phyloP scores from a whole-genome alignment of 2,329 filamentous ascomycete genomes.

The Ascosphaera acerosa region DNA sequence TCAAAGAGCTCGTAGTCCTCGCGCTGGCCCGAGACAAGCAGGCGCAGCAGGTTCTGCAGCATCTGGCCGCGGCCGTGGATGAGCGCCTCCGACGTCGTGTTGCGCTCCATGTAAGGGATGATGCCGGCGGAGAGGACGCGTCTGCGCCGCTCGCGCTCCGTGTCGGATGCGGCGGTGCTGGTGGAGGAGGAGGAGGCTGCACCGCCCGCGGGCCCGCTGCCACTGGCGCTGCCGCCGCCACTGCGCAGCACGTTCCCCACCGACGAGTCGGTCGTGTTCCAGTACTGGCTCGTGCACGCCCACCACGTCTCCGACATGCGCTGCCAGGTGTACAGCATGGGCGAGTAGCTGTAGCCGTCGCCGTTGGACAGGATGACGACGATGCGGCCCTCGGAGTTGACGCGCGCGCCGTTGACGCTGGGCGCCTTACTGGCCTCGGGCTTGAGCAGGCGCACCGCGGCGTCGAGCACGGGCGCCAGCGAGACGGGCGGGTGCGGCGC shows the following conservation, averaged over 20 bases:
- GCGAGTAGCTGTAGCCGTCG: conserved; percentile 76
- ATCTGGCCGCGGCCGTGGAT: conserved; percentile 81
- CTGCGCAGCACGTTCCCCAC: conserved; percentile 49
- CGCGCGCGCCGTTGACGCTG: conserved; percentile 66
- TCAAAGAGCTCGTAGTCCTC: conserved; percentile 89
- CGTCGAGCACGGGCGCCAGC: conserved; percentile 65
- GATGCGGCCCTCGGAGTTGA: conserved; percentile 69
- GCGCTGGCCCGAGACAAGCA: conserved; percentile 41
- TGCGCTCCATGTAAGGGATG: conserved; percentile 75
- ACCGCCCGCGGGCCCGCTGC: conserved; percentile 39
- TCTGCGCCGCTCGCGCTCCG: background rate
- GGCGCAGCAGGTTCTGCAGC: conserved; percentile 74
- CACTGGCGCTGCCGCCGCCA: conserved; percentile 17
- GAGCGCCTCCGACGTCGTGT: conserved; percentile 80
- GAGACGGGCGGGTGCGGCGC: conserved; percentile 78
- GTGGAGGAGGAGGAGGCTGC: no score
- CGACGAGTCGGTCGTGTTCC: conserved; percentile 89
- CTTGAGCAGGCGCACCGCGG: conserved; percentile 55
- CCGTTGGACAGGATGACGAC: conserved; percentile 84
- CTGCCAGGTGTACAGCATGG: conserved; percentile 75
- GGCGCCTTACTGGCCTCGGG: conserved; percentile 56
- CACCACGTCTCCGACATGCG: conserved; percentile 93
- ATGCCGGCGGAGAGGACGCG: conserved; percentile 46
- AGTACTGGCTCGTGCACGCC: conserved; percentile 93
- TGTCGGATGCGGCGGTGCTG: no score